These are phyloP conservation scores for Starmerella bombicola DNA, from an alignment of 805 yeast species.

Conservation along the genomic window DNA sequence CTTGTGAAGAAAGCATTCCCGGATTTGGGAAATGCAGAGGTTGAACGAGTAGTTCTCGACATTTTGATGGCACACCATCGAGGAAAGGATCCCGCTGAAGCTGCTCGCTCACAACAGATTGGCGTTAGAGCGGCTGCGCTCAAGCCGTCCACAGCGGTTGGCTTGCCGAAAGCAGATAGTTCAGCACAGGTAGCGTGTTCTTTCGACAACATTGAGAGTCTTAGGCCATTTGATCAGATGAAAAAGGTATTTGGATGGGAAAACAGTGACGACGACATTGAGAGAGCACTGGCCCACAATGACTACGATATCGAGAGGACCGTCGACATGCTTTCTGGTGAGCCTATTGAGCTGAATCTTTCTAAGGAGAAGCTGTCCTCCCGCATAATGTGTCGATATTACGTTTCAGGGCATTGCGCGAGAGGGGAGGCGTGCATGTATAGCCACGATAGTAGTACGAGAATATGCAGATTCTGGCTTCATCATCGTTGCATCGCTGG, in stretches of 20 bases:
- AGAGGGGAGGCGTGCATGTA: constrained; percentile 36
- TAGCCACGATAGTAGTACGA: constrained; percentile 34
- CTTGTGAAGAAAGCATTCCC: constrained; percentile 24
- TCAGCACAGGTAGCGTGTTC: not conserved
- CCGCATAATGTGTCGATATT: constrained; percentile 33
- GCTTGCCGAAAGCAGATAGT: not conserved
- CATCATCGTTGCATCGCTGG: constrained; percentile 36
- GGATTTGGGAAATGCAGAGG: constrained; percentile 19
- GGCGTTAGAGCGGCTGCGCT: constrained; percentile 17
- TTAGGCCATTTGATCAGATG: constrained; percentile 30
- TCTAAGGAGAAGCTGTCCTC: constrained; percentile 22
- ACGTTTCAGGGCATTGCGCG: constrained; percentile 33
- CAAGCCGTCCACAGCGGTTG: not conserved
- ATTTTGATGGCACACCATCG: constrained; percentile 34
- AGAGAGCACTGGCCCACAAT: constrained; percentile 29
- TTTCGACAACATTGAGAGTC: not conserved
- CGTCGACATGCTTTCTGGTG: constrained; percentile 21
- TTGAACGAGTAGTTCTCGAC: constrained; percentile 32
- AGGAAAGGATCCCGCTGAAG: constrained; percentile 16
- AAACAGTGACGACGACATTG: constrained; percentile 29
- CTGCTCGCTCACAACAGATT: constrained; percentile 1
- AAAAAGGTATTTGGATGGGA: constrained; percentile 28
- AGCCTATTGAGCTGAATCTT: constrained; percentile 2
- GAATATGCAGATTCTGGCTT: constrained; percentile 38
- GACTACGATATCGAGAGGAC: constrained; percentile 30